These are phyloP conservation scores for Linnemannia hyalina DNA, from an alignment of 192 early-diverging fungal genomes.

Conservation along the genomic window DNA sequence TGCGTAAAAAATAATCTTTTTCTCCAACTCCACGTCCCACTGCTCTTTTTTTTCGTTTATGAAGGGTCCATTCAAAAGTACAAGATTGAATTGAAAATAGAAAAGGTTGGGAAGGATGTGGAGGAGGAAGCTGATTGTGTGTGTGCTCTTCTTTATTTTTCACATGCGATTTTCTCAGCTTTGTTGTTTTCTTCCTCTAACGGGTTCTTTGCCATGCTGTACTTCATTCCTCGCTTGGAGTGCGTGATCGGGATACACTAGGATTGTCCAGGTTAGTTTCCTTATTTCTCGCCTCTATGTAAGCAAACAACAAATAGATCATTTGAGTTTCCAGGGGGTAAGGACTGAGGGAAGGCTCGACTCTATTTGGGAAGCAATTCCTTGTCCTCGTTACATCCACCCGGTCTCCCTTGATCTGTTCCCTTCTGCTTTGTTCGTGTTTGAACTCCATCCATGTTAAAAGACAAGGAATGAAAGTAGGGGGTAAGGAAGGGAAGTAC, in stretches of 20 bases:
- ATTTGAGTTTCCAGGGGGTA: background rate
- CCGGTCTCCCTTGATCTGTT: background rate
- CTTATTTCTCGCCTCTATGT: background rate
- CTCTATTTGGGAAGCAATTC: slow-evolving; percentile 14
- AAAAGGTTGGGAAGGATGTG: background rate
- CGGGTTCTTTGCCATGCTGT: background rate
- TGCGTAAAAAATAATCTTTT: no score
- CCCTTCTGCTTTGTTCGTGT: background rate
- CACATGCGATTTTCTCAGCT: slow-evolving; percentile 43
- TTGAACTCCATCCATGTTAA: background rate
- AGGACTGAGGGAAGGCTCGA: background rate
- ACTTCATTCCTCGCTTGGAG: background rate
- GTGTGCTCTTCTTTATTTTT: slow-evolving; percentile 1
- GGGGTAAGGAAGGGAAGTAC: background rate
- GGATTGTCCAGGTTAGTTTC: background rate
- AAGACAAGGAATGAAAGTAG: background rate
- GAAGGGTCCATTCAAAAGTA: no score
- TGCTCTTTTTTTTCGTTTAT: no score
- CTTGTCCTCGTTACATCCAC: background rate
- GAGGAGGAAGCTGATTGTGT: background rate
- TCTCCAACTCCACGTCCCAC: no score
- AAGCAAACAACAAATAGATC: background rate
- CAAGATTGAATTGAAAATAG: background rate
- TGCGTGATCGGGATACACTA: background rate
- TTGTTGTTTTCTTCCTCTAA: slow-evolving; percentile 15